A percentile compares a stretch with the other conserved stretches of the same genome.
phyloP scores from a whole-genome alignment of 2,329 filamentous ascomycete genomes.

The Arthrobotrys pseudoclavata region DNA sequence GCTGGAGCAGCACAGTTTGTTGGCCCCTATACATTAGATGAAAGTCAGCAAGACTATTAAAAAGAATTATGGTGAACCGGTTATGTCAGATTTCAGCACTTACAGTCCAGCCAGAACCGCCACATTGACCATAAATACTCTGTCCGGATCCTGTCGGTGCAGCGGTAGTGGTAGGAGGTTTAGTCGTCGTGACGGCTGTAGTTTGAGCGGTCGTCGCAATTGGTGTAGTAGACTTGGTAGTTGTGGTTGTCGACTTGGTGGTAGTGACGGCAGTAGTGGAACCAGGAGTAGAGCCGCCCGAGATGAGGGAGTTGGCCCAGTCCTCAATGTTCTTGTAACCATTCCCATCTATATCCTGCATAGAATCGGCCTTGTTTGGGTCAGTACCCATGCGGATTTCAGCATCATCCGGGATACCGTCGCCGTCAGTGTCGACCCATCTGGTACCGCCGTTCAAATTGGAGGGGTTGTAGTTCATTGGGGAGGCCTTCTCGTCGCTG shows the following conservation, averaged over 20 bases:
- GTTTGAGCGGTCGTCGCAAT: slow-evolving; percentile 12
- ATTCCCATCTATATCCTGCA: slow-evolving; percentile 67
- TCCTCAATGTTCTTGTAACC: slow-evolving; percentile 70
- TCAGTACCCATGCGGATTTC: slow-evolving; percentile 68
- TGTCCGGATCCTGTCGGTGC: slow-evolving; percentile 31
- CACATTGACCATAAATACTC: slow-evolving; percentile 47
- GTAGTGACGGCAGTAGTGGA: slow-evolving; percentile 14
- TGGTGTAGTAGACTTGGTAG: slow-evolving; percentile 36
- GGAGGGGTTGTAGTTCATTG: slow-evolving; percentile 67
- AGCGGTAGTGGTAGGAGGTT: slow-evolving; percentile 25
- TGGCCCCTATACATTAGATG: slow-evolving; percentile 28
- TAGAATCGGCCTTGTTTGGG: slow-evolving; percentile 66
- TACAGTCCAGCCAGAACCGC: slow-evolving; percentile 49
- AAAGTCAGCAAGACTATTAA: not conserved
- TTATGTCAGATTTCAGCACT: slow-evolving; percentile 5
- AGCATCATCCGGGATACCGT: slow-evolving; percentile 70
- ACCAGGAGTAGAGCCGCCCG: slow-evolving; percentile 4
- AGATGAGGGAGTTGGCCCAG: slow-evolving; percentile 70
- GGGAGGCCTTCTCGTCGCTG: slow-evolving; percentile 67
- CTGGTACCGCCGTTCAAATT: slow-evolving; percentile 66
- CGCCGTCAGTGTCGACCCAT: slow-evolving; percentile 68
- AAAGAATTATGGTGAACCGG: not conserved
- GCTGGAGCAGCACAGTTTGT: slow-evolving; percentile 46
- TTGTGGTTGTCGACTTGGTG: slow-evolving; percentile 29
- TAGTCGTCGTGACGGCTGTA: slow-evolving; percentile 16